A percentile compares a stretch with the other conserved stretches of the same genome.
Evolutionary conservation across 371 early-diverging fungal species (phyloP).

Genomic region (Mycotypha africana): DNA sequence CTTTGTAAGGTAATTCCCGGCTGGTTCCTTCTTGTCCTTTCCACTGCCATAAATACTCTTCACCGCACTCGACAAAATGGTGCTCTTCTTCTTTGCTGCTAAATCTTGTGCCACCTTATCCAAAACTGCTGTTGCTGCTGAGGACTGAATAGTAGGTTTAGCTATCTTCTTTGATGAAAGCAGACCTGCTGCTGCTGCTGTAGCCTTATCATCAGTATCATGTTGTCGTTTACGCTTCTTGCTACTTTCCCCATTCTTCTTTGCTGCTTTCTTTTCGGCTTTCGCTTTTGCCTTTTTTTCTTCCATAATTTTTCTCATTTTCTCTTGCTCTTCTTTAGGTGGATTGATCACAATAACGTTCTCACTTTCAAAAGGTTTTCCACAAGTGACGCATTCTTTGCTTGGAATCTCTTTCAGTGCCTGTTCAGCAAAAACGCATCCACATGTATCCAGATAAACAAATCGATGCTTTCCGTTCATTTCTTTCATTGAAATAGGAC

Average conservation of each 20-base stretch:
- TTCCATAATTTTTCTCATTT: constrained; percentile 47
- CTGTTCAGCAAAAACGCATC: constrained; percentile 84
- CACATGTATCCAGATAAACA: constrained; percentile 75
- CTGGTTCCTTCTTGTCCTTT: constrained; percentile 36
- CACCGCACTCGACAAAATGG: constrained; percentile 44
- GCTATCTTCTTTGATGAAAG: constrained; percentile 17
- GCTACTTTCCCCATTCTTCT: constrained; percentile 14
- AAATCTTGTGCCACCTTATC: constrained; percentile 53
- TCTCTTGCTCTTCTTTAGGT: constrained; percentile 51
- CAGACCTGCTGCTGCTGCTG: constrained; percentile 3
- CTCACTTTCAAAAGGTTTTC: constrained; percentile 48
- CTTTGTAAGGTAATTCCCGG: constrained; percentile 56
- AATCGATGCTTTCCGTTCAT: constrained; percentile 90
- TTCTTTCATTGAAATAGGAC: constrained; percentile 90
- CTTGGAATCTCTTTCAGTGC: constrained; percentile 76
- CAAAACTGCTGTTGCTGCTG: constrained; percentile 47
- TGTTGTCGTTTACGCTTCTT: constrained; percentile 24
- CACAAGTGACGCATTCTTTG: constrained; percentile 61
- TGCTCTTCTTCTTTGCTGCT: constrained; percentile 35
- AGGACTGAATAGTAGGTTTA: constrained; percentile 16
- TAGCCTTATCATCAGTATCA: constrained; percentile 1
- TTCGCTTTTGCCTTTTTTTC: constrained; percentile 55
- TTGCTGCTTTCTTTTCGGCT: constrained; percentile 53
- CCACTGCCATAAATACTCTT: constrained; percentile 48
- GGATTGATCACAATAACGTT: constrained; percentile 83